Base-by-base conservation (phyloP, 441 rosid species). In the Euphorbia schlechtendalii region DNA sequence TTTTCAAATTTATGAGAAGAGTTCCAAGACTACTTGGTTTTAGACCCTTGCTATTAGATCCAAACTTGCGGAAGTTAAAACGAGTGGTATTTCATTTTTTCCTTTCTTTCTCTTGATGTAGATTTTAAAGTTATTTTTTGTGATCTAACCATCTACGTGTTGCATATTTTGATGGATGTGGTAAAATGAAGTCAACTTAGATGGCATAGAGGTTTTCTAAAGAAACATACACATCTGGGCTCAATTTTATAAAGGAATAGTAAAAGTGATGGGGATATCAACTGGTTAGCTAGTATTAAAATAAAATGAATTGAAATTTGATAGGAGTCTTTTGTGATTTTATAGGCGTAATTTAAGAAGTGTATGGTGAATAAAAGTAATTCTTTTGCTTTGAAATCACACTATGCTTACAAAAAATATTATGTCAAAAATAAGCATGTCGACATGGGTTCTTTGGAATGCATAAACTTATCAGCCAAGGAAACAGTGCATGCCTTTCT, bases 41-140 rank as follows among this genome's bases (percentile, higher is more conserved):
- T 82, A 94, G 98, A 72, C 96, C 94, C 46, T 61, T 85, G 69
- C 91, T 85, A 41, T 84, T 73, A 81, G 67, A 85, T 80, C 97
- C 96, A 76, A 89, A 84, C 69, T 62, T 84, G 71, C 72, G 72
- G 74, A 92, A 89, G 81, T 75, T 89, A 53, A 77, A 72, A 60
- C 83, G 92, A 89, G 83, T 89, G 96, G 98, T 92, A 89, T 32
- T 59, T 59, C 72, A 71, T 64, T 20, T 51, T 65, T 13, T 22
- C 56, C 52, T 74, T 69, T 49, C 56, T 34, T 34, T 21, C 14
- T 32, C 36, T 63, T 30, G 15, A 25, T 28, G 49, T 63, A 54
- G 54, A 14, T 58, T 34, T 56, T 6, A 27, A 58, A 20, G 2
- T 52, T 51, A 8, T 2, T 21, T 10, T 25, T 63, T 18, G 41